These are phyloP conservation scores for Calonectria fujianensis DNA, from an alignment of 2,329 filamentous ascomycete species.

Conservation along the genomic window DNA sequence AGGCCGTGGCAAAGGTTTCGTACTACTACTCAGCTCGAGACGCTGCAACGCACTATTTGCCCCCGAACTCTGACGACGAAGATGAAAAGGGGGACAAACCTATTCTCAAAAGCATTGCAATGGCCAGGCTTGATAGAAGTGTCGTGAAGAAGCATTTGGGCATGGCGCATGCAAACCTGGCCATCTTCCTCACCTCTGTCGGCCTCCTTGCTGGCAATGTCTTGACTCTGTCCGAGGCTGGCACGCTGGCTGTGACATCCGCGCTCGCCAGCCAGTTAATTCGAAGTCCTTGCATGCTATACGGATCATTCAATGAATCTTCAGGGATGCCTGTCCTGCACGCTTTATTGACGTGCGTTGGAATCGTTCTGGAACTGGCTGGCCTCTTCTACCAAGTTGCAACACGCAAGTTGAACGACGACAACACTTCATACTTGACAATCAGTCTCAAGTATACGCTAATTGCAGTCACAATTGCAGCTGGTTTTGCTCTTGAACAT, in stretches of 20 bases:
- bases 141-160: constrained; percentile 35
- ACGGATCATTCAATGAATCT: constrained; percentile 31
- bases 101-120: constrained; percentile 21
- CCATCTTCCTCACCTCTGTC: constrained; percentile 37
- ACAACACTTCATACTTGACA: not conserved
- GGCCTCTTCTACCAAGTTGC: constrained; percentile 23
- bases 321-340: constrained; percentile 12
- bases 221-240: constrained; percentile 40
- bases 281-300: constrained; percentile 22
- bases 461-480: constrained; percentile 36
- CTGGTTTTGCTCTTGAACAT: constrained; percentile 28
- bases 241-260: constrained; percentile 42
- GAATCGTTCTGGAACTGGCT: constrained; percentile 24
- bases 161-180: constrained; percentile 33
- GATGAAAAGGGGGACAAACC: constrained; percentile 37
- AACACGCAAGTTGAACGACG: constrained; percentile 26
- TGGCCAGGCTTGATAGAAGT: constrained; percentile 7
- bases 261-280: constrained; percentile 43
- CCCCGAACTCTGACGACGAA: not conserved
- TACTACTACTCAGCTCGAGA: constrained; percentile 47
- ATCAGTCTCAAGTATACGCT: constrained; percentile 26
- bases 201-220: constrained; percentile 15
- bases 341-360: constrained; percentile 30
- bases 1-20: constrained; percentile 42
- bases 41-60: constrained; percentile 25